These are phyloP conservation scores for Cutaneotrichosporon cavernicola DNA, from an alignment of 1,284 basidiomycete species.

Conservation along the genomic window DNA sequence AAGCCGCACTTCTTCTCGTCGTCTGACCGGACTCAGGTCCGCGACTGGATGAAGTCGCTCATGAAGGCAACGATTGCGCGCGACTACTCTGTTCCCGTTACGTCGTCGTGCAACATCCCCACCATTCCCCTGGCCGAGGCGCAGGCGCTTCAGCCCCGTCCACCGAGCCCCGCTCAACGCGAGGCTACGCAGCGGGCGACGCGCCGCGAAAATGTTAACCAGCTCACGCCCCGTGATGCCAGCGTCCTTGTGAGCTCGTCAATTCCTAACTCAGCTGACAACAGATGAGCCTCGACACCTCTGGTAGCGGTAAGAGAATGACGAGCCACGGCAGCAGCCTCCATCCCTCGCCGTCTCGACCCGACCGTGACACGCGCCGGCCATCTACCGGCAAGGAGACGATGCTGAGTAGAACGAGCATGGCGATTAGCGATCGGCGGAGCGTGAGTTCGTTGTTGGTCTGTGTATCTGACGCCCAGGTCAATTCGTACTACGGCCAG, in stretches of 20 bases:
- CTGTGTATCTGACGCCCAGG: slow-evolving; percentile 14
- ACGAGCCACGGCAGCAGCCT: slow-evolving; percentile 18
- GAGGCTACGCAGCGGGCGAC: slow-evolving; percentile 86
- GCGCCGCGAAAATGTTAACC: slow-evolving; percentile 82
- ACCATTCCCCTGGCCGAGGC: slow-evolving; percentile 94
- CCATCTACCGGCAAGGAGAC: slow-evolving; percentile 31
- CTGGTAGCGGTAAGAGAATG: slow-evolving; percentile 18
- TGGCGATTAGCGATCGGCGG: slow-evolving; percentile 11
- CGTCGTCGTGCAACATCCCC: slow-evolving; percentile 94
- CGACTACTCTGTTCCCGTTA: slow-evolving; percentile 87
- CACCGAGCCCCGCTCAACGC: slow-evolving; percentile 84
- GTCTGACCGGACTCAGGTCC: slow-evolving; percentile 75
- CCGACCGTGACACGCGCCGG: slow-evolving; percentile 47
- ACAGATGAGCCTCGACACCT: slow-evolving; percentile 52
- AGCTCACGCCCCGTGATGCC: slow-evolving; percentile 82
- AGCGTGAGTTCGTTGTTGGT: neutral
- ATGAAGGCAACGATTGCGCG: slow-evolving; percentile 98
- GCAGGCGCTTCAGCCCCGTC: slow-evolving; percentile 91
- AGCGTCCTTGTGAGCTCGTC: slow-evolving; percentile 68
- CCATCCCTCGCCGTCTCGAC: slow-evolving; percentile 35
- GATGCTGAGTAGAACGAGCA: slow-evolving; percentile 9
- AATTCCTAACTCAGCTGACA: slow-evolving; percentile 24
- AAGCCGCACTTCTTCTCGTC: slow-evolving; percentile 89
- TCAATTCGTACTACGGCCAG: slow-evolving; percentile 29
- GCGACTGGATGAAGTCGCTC: slow-evolving; percentile 99